Conservation (phyloP, 345 rosid genomes). For the Salix caprea region DNA sequence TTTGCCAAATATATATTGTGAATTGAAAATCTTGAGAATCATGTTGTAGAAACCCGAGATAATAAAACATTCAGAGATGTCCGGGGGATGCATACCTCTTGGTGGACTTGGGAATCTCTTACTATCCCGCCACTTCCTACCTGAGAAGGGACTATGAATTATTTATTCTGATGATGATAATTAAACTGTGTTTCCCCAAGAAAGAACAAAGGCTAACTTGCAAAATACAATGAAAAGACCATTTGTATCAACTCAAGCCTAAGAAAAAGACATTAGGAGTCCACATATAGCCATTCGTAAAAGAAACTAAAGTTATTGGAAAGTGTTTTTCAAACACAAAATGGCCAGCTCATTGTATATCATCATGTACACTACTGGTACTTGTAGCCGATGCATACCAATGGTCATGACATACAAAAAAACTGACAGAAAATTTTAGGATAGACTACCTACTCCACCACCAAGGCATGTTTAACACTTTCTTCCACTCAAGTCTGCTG, state of each 20-base stretch:
- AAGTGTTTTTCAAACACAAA: background rate
- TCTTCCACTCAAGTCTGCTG: too few relatives aligned
- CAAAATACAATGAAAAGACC: background rate
- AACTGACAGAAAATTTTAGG: too few relatives aligned
- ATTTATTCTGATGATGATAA: background rate
- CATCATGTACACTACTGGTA: too few relatives aligned
- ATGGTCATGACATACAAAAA: too few relatives aligned
- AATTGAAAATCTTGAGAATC: background rate
- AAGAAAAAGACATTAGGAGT: background rate
- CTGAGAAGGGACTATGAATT: slow-evolving; percentile 30
- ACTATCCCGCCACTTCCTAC: slow-evolving; percentile 95
- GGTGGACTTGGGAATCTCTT: slow-evolving; percentile 81
- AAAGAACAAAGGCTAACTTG: background rate
- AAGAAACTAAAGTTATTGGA: background rate
- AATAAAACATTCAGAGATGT: background rate
- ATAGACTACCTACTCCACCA: too few relatives aligned
- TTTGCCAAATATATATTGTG: background rate
- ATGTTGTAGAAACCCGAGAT: background rate
- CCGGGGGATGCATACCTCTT: slow-evolving; percentile 51
- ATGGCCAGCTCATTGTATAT: too few relatives aligned
- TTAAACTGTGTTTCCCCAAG: background rate
- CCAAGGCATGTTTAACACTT: too few relatives aligned
- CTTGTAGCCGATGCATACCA: too few relatives aligned
- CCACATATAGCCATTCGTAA: background rate
- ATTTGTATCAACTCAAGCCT: background rate